Base-by-base conservation (phyloP, 1,284 basidiomycete species). In the Malassezia yamatoensis region DNA sequence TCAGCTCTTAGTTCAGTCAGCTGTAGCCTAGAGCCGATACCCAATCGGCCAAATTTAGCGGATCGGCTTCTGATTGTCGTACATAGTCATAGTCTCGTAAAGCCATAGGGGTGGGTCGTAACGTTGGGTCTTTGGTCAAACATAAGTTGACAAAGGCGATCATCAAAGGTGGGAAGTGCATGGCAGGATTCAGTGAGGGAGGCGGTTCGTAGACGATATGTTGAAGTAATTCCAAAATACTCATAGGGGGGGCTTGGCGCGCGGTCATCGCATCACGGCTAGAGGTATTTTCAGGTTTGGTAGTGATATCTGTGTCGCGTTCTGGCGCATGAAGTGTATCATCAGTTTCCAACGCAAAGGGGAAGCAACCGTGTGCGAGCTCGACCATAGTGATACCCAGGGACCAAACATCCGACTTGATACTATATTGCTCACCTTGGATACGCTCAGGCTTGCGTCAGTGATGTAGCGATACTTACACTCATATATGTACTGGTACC, bases 401-500 rank as follows among this genome's bases (percentile, higher is more conserved):
- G 1, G 90, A 94, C 91, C 90, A 96, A 7, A 96, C 88, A 70
- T 96, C 91, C 4, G 90, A 94, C 78, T 94, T 96, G 77, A 96
- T 89, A 33, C 88, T 88, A 77, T 98, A 96, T 72, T 89, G 86
- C 3, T 90, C 90, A 51, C 94, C 93, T 80, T 96, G 91, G 71
- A 99, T 96, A 51, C 93, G 89, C 76, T 98, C 93, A 35, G 93
- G 93, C 89, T 96, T 75, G 34, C 52, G 29, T 37, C n/a, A 35
- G 34, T 13, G 21, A 18, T 29, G 10, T 8, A 15, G 5, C 5
- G 3, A 11, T 21, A 63, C 63, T 49, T 76, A 96, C 91, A 65
- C 90, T 93, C 93, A 98, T 99, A 77, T 98, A 99, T 12, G 90
- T 93, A 60, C 88, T 91, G 2, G 94, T 98, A 8, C 93, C 93